phyloP scores from a whole-genome alignment of 306 rosid genomes.

The Erythrophleum fordii region DNA sequence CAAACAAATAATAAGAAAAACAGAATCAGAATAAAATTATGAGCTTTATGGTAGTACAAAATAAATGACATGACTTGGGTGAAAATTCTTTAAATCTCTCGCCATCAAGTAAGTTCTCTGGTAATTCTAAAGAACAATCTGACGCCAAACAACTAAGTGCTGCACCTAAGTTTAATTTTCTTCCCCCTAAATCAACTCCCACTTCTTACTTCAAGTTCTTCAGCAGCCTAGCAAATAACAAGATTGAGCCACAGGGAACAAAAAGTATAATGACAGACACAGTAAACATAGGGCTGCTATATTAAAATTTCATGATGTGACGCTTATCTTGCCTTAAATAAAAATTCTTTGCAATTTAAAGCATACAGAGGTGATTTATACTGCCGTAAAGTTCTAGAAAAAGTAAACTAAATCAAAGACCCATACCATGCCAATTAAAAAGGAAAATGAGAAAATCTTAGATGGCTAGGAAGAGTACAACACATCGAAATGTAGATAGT shows the following conservation, averaged over 20 bases:
- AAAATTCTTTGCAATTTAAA: conserved; percentile 34
- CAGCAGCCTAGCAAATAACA: conserved; percentile 30
- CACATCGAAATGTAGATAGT: conserved; percentile 22
- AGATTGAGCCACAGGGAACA: conserved; percentile 4
- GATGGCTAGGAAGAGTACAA: conserved; percentile 20
- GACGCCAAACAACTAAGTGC: not conserved
- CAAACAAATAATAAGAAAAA: conserved; percentile 23
- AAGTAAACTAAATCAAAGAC: conserved; percentile 16
- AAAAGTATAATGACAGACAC: not conserved
- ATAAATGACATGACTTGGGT: not conserved
- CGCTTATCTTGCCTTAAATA: conserved; percentile 4
- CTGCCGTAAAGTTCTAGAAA: not conserved
- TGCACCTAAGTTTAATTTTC: not conserved
- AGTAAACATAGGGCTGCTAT: conserved; percentile 29
- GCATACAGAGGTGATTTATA: not conserved
- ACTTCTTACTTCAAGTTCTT: not conserved
- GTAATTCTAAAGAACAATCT: not conserved
- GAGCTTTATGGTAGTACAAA: not conserved
- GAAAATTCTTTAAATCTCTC: not conserved
- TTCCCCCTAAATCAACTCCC: conserved; percentile 1
- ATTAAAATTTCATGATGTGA: conserved; percentile 3
- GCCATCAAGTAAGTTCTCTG: not conserved
- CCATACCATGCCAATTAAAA: not conserved
- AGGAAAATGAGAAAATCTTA: conserved; percentile 14
- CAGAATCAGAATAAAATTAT: conserved; percentile 16